Evolutionary conservation across 345 rosid species (phyloP).

Genomic region (Adansonia digitata): DNA sequence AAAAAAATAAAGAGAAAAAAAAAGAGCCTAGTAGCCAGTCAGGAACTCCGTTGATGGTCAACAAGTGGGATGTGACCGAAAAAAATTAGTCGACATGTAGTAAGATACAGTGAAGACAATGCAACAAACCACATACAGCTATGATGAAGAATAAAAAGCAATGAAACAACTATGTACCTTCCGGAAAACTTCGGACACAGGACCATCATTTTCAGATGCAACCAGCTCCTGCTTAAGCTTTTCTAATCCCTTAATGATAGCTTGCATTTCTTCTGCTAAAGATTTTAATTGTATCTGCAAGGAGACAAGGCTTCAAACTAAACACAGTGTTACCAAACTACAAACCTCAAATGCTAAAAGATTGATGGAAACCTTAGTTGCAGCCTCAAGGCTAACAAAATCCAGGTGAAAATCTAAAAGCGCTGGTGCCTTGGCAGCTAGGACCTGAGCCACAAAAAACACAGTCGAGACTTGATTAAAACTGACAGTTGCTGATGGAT

Average conservation of each 20-base stretch:
- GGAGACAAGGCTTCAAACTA: slow-evolving; percentile 13
- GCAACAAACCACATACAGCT: slow-evolving; percentile 7
- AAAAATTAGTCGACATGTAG: neutral
- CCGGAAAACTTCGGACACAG: slow-evolving; percentile 84
- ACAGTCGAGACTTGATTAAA: slow-evolving; percentile 6
- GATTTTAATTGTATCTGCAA: slow-evolving; percentile 92
- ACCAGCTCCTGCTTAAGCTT: slow-evolving; percentile 82
- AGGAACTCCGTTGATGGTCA: neutral
- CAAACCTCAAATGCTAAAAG: slow-evolving; percentile 10
- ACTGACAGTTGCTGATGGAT: neutral
- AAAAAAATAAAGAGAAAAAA: neutral
- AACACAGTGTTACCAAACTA: slow-evolving; percentile 4
- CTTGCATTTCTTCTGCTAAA: slow-evolving; percentile 99
- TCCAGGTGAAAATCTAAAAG: slow-evolving; percentile 80
- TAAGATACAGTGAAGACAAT: neutral
- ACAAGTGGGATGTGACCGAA: neutral
- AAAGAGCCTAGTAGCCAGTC: neutral
- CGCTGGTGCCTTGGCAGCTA: slow-evolving; percentile 65
- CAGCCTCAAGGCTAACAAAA: slow-evolving; percentile 77
- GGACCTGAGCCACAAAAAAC: slow-evolving; percentile 43
- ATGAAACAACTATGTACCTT: slow-evolving; percentile 44
- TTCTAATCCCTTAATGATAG: slow-evolving; percentile 91
- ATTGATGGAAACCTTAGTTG: slow-evolving; percentile 63
- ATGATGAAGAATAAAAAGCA: slow-evolving; percentile 8
- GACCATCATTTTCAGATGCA: slow-evolving; percentile 93